These are phyloP conservation scores for Santalum album DNA, from an alignment of 164 flowering plant genomes.

Conservation along the genomic window DNA sequence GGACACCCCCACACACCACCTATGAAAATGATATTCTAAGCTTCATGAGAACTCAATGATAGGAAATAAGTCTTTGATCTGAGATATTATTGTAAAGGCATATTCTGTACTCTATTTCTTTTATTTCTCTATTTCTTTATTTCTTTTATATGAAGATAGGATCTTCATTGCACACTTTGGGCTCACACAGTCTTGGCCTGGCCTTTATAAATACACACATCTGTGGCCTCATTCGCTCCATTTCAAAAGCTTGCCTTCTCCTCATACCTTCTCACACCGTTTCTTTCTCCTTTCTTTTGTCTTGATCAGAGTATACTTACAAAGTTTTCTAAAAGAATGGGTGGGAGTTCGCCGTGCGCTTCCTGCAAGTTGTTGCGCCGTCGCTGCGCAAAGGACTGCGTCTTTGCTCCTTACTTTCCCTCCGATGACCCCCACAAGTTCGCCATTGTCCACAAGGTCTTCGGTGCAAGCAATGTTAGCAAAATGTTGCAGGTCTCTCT, in stretches of 20 bases:
- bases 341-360: constrained; percentile 4
- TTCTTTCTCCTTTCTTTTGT: not conserved
- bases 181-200: not conserved
- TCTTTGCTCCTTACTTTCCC: constrained; percentile 26
- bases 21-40: too few species aligned
- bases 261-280: not conserved
- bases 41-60: too few species aligned
- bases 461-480: constrained; percentile 25
- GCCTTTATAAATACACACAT: not conserved
- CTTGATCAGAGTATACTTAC: too few species aligned
- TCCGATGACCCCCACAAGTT: constrained; percentile 12
- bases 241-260: not conserved
- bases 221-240: not conserved
- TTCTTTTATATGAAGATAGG: too few species aligned
- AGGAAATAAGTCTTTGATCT: too few species aligned
- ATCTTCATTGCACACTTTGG: not conserved
- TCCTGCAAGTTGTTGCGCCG: constrained; percentile 10
- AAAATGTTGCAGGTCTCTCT: constrained; percentile 19
- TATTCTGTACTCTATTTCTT: too few species aligned
- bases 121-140: too few species aligned
- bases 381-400: constrained; percentile 22
- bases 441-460: constrained; percentile 23
- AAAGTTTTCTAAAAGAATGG: not conserved
- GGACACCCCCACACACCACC: too few species aligned
- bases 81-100: too few species aligned